These are phyloP conservation scores for Arabidopsis hybrid DNA, from an alignment of 441 rosid species.

Conservation along the genomic window DNA sequence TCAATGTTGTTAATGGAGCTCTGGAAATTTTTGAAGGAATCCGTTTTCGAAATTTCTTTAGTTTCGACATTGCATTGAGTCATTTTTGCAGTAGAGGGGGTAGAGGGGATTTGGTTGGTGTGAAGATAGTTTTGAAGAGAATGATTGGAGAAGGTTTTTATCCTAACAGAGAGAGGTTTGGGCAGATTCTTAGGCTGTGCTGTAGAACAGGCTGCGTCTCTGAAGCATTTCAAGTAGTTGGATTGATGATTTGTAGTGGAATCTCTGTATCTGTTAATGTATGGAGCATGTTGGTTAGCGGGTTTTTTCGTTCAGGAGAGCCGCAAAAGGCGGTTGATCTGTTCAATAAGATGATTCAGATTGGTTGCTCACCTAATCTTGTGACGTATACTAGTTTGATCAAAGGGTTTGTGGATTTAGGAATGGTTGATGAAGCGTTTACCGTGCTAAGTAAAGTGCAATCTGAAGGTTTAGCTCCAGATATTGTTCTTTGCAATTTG, in stretches of 20 bases:
- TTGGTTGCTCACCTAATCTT: conserved; percentile 65
- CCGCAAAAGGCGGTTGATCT: conserved; percentile 57
- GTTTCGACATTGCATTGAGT: conserved; percentile 63
- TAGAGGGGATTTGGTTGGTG: conserved; percentile 38
- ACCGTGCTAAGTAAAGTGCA: conserved; percentile 50
- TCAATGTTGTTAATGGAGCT: conserved; percentile 49
- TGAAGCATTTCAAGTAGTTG: conserved; percentile 62
- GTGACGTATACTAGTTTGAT: conserved; percentile 69
- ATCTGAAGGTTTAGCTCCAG: conserved; percentile 56
- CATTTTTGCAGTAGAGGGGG: conserved; percentile 58
- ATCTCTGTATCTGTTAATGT: conserved; percentile 54
- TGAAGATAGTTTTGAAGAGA: conserved; percentile 51
- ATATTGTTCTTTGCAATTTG: conserved; percentile 71
- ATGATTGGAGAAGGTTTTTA: conserved; percentile 65
- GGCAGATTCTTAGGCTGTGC: conserved; percentile 58
- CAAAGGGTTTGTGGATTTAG: conserved; percentile 59
- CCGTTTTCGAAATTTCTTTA: conserved; percentile 59
- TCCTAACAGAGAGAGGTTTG: conserved; percentile 62
- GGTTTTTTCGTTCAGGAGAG: conserved; percentile 51
- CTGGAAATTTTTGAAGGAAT: conserved; percentile 52
- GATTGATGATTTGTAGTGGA: conserved; percentile 59
- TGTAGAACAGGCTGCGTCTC: conserved; percentile 53
- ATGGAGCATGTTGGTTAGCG: conserved; percentile 64
- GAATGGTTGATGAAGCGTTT: conserved; percentile 57
- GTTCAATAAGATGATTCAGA: conserved; percentile 57